Percentiles rank a stretch among this genome's conserved stretches.
phyloP scores from a whole-genome alignment of 495 filamentous ascomycete species.

The Neurospora terricola region DNA sequence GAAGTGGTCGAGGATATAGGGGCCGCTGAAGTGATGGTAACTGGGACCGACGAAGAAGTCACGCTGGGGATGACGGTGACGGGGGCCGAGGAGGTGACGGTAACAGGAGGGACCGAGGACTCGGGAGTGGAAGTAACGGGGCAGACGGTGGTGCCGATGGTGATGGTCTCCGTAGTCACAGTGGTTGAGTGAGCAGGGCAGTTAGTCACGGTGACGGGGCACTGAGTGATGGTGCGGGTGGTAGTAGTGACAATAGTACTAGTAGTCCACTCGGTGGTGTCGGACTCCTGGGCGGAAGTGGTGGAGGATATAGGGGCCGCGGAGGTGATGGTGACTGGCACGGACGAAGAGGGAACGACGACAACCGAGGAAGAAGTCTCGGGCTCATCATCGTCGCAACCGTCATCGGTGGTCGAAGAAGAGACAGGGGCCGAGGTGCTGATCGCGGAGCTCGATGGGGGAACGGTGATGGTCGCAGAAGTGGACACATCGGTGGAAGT shows the following conservation, averaged over 20 bases:
- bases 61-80: not conserved
- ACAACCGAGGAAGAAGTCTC: not conserved
- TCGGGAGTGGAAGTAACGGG: not conserved
- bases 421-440: not conserved
- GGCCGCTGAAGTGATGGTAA: not conserved
- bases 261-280: conserved; percentile 31
- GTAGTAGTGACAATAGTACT: conserved; percentile 50
- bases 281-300: not conserved
- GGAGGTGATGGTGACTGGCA: not conserved
- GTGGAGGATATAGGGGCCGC: not conserved
- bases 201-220: conserved; percentile 42
- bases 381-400: not conserved
- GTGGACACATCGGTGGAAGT: not conserved
- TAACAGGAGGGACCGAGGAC: not conserved
- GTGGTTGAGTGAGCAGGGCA: conserved; percentile 46
- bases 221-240: conserved; percentile 46
- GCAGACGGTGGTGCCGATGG: conserved; percentile 49
- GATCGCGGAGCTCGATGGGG: not conserved
- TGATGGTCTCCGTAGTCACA: conserved; percentile 42
- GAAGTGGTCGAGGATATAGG: not conserved
- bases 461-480: not conserved
- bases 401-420: not conserved
- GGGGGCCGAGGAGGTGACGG: not conserved
- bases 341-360: not conserved
- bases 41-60: not conserved